These are phyloP conservation scores for Neurospora hispaniola DNA, from an alignment of 495 filamentous ascomycete genomes.

Conservation along the genomic window DNA sequence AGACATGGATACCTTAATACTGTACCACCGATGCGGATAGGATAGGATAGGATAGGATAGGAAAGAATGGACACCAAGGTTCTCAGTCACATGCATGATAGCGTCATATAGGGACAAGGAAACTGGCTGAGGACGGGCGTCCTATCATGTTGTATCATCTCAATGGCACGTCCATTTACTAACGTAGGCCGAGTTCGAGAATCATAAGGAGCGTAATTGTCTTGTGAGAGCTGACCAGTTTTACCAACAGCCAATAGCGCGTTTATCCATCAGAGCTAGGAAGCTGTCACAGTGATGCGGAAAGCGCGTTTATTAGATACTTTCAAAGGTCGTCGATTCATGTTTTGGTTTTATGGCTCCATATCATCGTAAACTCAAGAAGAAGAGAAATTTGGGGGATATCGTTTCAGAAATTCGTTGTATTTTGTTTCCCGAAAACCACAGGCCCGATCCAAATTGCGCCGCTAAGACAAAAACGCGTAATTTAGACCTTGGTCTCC, in stretches of 20 bases:
- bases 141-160: background rate
- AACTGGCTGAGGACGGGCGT: background rate
- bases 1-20: background rate
- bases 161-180: background rate
- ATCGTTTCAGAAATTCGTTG: background rate
- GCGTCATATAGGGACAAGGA: background rate
- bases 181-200: background rate
- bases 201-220: background rate
- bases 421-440: background rate
- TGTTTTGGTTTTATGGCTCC: background rate
- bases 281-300: background rate
- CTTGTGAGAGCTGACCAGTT: background rate
- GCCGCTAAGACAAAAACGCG: background rate
- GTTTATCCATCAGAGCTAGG: background rate
- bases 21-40: background rate
- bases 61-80: background rate
- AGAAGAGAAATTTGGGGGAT: background rate
- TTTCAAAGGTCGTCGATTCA: background rate
- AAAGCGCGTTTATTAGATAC: background rate
- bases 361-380: background rate
- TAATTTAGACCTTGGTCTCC: slow-evolving; percentile 79
- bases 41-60: background rate
- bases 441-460: background rate
- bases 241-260: background rate
- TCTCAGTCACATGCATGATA: background rate